Evolutionary conservation across 2,329 filamentous ascomycete genomes (phyloP).

Genomic region (Stenocarpella maydis): DNA sequence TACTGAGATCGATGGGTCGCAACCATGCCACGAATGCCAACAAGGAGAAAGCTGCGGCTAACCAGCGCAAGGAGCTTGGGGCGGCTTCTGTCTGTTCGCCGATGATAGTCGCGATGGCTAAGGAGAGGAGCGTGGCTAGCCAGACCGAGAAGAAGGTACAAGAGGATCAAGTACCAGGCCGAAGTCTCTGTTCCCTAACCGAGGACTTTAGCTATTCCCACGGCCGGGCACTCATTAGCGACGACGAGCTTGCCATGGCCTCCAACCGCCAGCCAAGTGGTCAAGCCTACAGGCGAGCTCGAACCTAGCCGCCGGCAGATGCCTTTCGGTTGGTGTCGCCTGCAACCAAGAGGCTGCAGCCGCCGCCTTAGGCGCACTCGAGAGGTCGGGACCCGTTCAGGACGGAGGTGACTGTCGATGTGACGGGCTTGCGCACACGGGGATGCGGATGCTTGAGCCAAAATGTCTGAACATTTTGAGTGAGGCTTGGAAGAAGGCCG

Average conservation of each 20-base stretch:
- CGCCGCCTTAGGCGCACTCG: background rate
- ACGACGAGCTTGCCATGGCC: background rate
- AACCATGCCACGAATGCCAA: conserved; percentile 16
- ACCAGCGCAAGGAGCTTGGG: background rate
- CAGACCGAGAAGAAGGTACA: conserved; percentile 15
- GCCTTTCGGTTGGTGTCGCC: background rate
- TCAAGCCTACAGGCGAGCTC: background rate
- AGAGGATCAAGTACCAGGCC: background rate
- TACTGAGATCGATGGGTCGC: conserved; percentile 25
- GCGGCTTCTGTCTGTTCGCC: background rate
- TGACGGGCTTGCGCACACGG: background rate
- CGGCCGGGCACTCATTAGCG: conserved; percentile 1
- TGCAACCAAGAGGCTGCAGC: conserved; percentile 1
- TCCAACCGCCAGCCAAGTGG: background rate
- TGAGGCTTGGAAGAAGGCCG: background rate
- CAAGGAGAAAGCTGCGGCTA: background rate
- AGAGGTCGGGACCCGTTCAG: background rate
- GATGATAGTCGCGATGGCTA: conserved; percentile 23
- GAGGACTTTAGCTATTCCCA: background rate
- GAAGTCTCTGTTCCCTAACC: background rate
- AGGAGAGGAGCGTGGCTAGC: conserved; percentile 19
- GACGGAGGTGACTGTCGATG: background rate
- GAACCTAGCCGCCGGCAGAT: background rate
- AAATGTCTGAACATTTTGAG: background rate
- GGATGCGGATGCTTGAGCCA: background rate